Conservation (phyloP, 2,329 filamentous ascomycete genomes). For the Cordyceps cateniannulata region DNA sequence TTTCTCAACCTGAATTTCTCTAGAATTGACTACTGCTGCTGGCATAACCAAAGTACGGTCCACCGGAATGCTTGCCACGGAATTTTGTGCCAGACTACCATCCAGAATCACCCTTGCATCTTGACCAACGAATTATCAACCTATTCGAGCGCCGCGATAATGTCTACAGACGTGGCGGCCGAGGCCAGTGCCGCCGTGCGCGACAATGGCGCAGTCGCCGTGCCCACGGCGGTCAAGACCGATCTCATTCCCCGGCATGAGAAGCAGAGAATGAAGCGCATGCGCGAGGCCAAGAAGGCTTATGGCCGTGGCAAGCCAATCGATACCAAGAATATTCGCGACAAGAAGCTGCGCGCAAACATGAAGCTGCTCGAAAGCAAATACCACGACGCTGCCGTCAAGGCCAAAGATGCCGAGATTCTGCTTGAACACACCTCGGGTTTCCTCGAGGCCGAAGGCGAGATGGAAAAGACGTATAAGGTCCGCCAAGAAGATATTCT, state of each 20-base stretch:
- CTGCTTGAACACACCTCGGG: conserved; percentile 80
- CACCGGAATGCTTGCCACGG: not conserved
- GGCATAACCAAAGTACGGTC: not conserved
- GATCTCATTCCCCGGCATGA: conserved; percentile 47
- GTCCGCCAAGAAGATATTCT: conserved; percentile 83
- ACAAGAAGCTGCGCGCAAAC: conserved; percentile 84
- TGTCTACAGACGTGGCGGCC: not conserved
- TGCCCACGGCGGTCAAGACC: conserved; percentile 41
- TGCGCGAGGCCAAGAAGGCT: conserved; percentile 59
- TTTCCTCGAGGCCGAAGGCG: conserved; percentile 81
- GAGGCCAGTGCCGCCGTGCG: conserved; percentile 30
- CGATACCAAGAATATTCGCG: conserved; percentile 64
- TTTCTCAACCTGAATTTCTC: not conserved
- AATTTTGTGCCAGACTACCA: not conserved
- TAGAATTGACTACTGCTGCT: not conserved
- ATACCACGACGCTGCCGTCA: conserved; percentile 71
- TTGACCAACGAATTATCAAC: not conserved
- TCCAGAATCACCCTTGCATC: not conserved
- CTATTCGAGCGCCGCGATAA: not conserved
- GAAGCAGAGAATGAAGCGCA: conserved; percentile 43
- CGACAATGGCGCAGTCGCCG: conserved; percentile 47
- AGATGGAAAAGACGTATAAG: conserved; percentile 87
- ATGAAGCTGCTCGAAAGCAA: conserved; percentile 73
- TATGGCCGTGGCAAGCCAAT: conserved; percentile 83
- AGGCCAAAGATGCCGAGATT: conserved; percentile 93